phyloP scores from a whole-genome alignment of 2,329 filamentous ascomycete species.

The Epichloe coenophiala region DNA sequence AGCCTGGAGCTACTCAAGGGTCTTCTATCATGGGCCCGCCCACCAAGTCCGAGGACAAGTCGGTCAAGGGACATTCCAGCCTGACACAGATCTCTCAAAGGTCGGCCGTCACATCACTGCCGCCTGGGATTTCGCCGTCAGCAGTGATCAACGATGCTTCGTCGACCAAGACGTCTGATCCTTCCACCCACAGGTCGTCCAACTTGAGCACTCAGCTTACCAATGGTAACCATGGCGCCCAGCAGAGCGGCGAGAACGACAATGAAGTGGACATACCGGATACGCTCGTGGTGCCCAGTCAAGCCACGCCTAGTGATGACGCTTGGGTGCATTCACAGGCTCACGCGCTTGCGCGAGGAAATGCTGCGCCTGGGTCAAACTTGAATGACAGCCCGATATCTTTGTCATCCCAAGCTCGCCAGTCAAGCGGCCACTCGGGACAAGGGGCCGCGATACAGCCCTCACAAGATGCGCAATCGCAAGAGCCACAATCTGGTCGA shows the following conservation, averaged over 20 bases:
- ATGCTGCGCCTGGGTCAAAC: slow-evolving; percentile 14
- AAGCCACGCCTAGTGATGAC: slow-evolving; percentile 37
- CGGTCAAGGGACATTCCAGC: slow-evolving; percentile 25
- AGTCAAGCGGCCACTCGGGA: slow-evolving; percentile 18
- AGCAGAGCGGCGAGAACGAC: slow-evolving; percentile 17
- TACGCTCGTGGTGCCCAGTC: slow-evolving; percentile 34
- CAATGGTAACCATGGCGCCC: slow-evolving; percentile 47
- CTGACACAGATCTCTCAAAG: slow-evolving; percentile 51
- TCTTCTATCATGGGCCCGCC: slow-evolving; percentile 37
- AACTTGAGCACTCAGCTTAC: slow-evolving; percentile 59
- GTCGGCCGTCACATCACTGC: slow-evolving; percentile 44
- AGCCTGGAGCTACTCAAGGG: slow-evolving; percentile 29
- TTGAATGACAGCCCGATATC: slow-evolving; percentile 24
- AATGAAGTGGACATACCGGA: slow-evolving; percentile 36
- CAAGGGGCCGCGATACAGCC: slow-evolving; percentile 14
- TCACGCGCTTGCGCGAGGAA: slow-evolving; percentile 31
- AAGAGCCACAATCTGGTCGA: slow-evolving; percentile 8
- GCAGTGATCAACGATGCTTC: slow-evolving; percentile 70
- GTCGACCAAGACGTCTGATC: slow-evolving; percentile 78
- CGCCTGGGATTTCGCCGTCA: slow-evolving; percentile 43
- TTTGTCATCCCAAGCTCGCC: slow-evolving; percentile 19
- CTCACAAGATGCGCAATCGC: slow-evolving; percentile 20
- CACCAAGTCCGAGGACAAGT: slow-evolving; percentile 22
- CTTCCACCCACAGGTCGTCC: slow-evolving; percentile 49
- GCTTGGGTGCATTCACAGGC: slow-evolving; percentile 46